phyloP scores from a whole-genome alignment of 805 yeast genomes.

The Metschnikowia colocasiae region DNA sequence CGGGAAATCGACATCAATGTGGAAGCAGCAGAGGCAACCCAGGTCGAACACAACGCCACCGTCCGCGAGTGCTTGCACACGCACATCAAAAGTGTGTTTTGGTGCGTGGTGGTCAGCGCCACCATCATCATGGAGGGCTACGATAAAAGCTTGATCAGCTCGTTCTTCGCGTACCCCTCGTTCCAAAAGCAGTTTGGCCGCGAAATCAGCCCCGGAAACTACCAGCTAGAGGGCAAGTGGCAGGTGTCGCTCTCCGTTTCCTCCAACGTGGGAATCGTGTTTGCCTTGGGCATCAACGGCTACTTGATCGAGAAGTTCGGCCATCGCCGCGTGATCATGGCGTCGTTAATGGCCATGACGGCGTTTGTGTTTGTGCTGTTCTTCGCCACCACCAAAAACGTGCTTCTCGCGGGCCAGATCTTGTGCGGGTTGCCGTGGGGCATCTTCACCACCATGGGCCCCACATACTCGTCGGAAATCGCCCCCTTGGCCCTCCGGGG shows the following conservation, averaged over 20 bases:
- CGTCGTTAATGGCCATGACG: constrained; percentile 23
- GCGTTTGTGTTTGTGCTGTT: constrained; percentile 45
- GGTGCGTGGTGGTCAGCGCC: constrained; percentile 9
- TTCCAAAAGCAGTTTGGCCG: constrained; percentile 8
- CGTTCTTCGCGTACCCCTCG: constrained; percentile 12
- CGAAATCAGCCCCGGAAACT: constrained; percentile 2
- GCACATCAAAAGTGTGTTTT: constrained; percentile 12
- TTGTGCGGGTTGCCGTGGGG: constrained; percentile 53
- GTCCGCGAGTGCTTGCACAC: constrained; percentile 11
- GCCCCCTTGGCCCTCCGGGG: constrained; percentile 50
- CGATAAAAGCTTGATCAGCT: constrained; percentile 12
- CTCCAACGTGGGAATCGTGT: constrained; percentile 27
- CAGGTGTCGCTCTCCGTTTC: constrained; percentile 23
- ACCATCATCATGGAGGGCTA: constrained; percentile 15
- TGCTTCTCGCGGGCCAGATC: constrained; percentile 41
- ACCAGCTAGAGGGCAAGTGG: constrained; percentile 10
- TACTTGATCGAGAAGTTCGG: constrained; percentile 42
- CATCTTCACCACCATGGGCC: constrained; percentile 47
- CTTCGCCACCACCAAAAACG: constrained; percentile 40
- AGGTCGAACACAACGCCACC: constrained; percentile 20
- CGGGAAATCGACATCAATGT: constrained; percentile 6
- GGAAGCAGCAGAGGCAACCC: constrained; percentile 20
- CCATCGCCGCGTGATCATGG: constrained; percentile 34
- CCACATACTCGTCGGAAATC: constrained; percentile 56
- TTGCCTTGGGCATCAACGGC: constrained; percentile 45